Evolutionary conservation across 768 basidiomycete genomes (phyloP), one percentile per base, ranked within the genome.

Genomic region (Lactarius pseudohatsudake): DNA sequence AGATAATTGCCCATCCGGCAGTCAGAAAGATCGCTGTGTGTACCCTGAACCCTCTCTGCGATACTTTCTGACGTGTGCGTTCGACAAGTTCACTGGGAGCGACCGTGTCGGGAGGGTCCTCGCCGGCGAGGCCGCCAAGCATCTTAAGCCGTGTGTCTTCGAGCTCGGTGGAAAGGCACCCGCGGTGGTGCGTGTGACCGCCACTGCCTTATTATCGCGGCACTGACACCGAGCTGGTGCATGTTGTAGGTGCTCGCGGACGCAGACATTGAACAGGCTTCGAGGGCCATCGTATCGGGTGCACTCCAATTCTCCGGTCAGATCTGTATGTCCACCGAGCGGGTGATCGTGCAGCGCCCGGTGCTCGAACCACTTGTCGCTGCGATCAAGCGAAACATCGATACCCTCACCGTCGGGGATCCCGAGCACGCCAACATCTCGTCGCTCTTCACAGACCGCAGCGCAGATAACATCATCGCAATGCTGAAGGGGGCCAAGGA

Each of bases 141-240:
- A 84, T 69, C 74, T 86, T 8, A 87, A 86, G 70, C 82, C 85
- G 13, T 82, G 82, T 60, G 76, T 86, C 7, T 72, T 87, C 13
- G 85, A 87, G 66, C 77, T 86, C 0, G 85, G 85, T 28, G 84
- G 84, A 18, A 85, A 86, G 68, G 76, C 82, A 2, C 84, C 84
- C 2, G 76, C 80, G 1, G 76, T 86, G n/a, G 83, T 86, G 59
- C 60, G 81, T 75, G 8, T 15, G 13, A 2, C 13, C 16, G 11
- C 18, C 8, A 53, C 15, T 45, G 8, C 50, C 50, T 8, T 1
- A 18, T n/a, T 62, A 41, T 16, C 0, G 22, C 4, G 6, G 7
- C 11, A 26, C 18, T 43, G 36, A 55, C 20, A 22, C 41, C 36
- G 9, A 9, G 34, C 34, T 15, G 4, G 41, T 18, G 18, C 32